phyloP scores from a whole-genome alignment of 352 stramenopile species.

The Hyaloperonospora brassicae region DNA sequence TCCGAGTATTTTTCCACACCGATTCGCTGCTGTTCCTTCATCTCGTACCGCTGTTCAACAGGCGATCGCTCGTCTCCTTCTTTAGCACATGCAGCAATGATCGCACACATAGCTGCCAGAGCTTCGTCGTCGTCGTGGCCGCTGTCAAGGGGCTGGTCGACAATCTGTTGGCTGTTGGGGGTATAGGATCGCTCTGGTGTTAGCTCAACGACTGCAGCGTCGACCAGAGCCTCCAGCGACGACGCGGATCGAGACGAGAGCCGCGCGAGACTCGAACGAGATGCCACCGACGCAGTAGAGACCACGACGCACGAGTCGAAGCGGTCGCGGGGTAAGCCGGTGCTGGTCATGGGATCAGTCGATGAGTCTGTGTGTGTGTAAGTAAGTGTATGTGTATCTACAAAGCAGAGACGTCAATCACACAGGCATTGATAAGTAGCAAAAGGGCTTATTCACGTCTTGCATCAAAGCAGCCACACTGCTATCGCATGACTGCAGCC shows the following conservation, averaged over 20 bases:
- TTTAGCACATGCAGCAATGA: slow-evolving; percentile 19
- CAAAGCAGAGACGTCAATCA: no score
- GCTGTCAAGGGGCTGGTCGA: slow-evolving; percentile 1
- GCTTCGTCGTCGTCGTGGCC: slow-evolving; percentile 5
- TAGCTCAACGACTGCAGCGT: slow-evolving; percentile 20
- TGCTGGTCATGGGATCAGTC: no score
- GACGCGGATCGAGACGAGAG: slow-evolving; percentile 10
- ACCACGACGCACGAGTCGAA: no score
- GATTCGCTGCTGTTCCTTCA: not conserved
- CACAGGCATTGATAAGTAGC: no score
- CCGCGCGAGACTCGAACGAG: not conserved
- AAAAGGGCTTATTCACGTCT: no score
- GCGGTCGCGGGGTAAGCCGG: no score
- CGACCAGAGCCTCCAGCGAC: slow-evolving; percentile 21
- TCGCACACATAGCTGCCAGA: slow-evolving; percentile 26
- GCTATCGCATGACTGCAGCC: no score
- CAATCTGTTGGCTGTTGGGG: slow-evolving; percentile 1
- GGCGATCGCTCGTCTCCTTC: slow-evolving; percentile 9
- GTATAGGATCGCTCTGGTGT: not conserved
- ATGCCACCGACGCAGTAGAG: no score
- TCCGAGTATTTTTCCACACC: not conserved
- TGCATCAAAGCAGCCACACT: no score
- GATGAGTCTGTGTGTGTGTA: no score
- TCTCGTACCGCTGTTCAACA: slow-evolving; percentile 17
- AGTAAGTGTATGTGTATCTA: no score